Evolutionary conservation across 371 early-diverging fungal species (phyloP).

Genomic region (Fennellomyces sp.): DNA sequence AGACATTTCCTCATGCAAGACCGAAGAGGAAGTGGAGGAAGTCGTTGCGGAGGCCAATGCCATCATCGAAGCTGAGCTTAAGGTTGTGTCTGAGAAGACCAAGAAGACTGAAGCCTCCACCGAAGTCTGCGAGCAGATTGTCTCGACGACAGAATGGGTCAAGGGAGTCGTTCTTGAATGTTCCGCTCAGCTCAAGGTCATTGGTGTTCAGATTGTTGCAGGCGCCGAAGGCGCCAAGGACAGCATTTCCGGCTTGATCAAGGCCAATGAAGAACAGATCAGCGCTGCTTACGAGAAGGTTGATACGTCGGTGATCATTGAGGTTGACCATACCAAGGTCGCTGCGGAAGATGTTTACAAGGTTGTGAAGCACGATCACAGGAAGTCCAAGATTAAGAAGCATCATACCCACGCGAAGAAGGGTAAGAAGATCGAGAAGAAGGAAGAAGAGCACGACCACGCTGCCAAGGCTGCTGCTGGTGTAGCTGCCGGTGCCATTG

Average conservation of each 20-base stretch:
- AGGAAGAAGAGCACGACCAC: background rate
- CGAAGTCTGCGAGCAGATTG: background rate
- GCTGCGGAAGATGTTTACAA: background rate
- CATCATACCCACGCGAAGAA: background rate
- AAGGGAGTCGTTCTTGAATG: constrained; percentile 11
- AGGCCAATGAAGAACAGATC: constrained; percentile 27
- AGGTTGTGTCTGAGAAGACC: background rate
- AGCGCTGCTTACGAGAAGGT: constrained; percentile 15
- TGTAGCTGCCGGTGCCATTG: background rate
- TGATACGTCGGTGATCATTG: constrained; percentile 3
- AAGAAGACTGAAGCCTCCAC: background rate
- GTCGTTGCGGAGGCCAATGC: constrained; percentile 28
- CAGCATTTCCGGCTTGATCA: constrained; percentile 27
- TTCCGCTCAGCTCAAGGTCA: constrained; percentile 9
- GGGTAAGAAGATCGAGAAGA: background rate
- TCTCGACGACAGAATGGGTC: constrained; percentile 11
- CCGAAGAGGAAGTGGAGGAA: constrained; percentile 29
- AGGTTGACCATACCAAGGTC: constrained; percentile 2
- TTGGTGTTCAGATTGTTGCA: constrained; percentile 9
- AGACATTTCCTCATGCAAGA: constrained; percentile 29
- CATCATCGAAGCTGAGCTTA: constrained; percentile 4
- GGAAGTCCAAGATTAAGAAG: constrained; percentile 1
- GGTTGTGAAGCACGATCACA: background rate
- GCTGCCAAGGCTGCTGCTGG: background rate
- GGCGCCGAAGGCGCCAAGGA: constrained; percentile 6